A percentile compares a stretch with the other conserved stretches of the same genome.
Evolutionary conservation across 2,329 filamentous ascomycete genomes (phyloP).

Genomic region (Mycocentrospora acerina): DNA sequence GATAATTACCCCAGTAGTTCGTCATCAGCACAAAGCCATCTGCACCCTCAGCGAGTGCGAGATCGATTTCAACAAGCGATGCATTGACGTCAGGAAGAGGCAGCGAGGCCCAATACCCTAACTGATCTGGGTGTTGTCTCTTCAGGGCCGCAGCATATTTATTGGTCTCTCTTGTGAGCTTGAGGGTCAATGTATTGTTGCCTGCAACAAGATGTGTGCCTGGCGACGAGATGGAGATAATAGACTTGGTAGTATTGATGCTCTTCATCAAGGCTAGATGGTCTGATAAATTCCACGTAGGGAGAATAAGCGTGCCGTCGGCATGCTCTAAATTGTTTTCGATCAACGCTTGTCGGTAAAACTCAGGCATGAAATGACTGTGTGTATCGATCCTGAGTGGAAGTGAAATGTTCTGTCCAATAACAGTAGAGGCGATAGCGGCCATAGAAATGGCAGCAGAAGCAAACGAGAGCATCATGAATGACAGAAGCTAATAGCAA

Average conservation of each 20-base stretch:
- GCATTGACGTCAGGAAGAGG: conserved; percentile 54
- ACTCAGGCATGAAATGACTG: conserved; percentile 49
- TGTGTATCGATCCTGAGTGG: conserved; percentile 50
- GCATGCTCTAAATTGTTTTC: conserved; percentile 47
- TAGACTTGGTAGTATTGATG: conserved; percentile 53
- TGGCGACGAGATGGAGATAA: conserved; percentile 58
- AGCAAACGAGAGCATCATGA: too few relatives aligned
- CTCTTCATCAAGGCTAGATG: conserved; percentile 56
- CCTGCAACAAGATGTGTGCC: conserved; percentile 51
- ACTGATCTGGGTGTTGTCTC: conserved; percentile 39
- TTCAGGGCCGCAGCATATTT: conserved; percentile 45
- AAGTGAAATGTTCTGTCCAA: conserved; percentile 19
- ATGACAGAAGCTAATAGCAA: too few relatives aligned
- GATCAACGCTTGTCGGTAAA: conserved; percentile 45
- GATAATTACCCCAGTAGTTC: conserved; percentile 56
- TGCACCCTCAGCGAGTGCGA: conserved; percentile 46
- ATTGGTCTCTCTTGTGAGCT: conserved; percentile 46
- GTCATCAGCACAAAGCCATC: conserved; percentile 57
- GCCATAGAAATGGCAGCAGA: too few relatives aligned
- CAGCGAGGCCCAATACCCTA: conserved; percentile 57
- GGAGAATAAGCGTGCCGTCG: conserved; percentile 54
- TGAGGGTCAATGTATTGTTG: conserved; percentile 39
- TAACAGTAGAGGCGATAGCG: too few relatives aligned
- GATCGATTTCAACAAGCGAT: conserved; percentile 51
- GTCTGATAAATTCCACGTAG: conserved; percentile 47